Conservation (phyloP, 2,329 filamentous ascomycete genomes). For the Penicillium sp. region DNA sequence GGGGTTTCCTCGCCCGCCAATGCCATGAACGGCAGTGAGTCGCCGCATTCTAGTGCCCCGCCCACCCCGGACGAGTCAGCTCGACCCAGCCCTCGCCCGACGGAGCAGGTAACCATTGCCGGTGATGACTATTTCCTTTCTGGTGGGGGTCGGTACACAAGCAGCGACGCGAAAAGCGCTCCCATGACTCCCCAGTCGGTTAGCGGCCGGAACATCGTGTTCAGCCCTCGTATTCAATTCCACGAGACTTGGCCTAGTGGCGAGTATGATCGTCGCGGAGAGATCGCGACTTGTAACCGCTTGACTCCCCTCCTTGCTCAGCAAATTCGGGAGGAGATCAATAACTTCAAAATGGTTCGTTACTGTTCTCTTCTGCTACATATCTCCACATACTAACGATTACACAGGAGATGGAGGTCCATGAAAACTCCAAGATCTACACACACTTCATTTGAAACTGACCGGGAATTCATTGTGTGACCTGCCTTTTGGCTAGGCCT, state of each 20-base stretch:
- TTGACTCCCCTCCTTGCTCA: conserved; percentile 95
- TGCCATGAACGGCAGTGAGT: conserved; percentile 68
- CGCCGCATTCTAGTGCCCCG: conserved; percentile 79
- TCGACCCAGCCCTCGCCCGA: conserved; percentile 59
- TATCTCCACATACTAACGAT: conserved; percentile 40
- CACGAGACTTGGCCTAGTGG: conserved; percentile 94
- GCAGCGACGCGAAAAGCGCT: conserved; percentile 74
- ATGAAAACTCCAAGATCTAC: conserved; percentile 98
- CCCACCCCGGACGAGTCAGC: conserved; percentile 81
- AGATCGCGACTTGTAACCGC: conserved; percentile 96
- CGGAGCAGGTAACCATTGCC: conserved; percentile 70
- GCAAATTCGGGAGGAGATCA: conserved; percentile 99
- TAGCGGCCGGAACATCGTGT: conserved; percentile 59
- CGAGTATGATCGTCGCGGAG: conserved; percentile 93
- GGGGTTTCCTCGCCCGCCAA: conserved; percentile 68
- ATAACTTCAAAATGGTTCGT: conserved; percentile 97
- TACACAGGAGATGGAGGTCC: conserved; percentile 95
- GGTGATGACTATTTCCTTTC: conserved; percentile 90
- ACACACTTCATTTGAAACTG: conserved; percentile 93
- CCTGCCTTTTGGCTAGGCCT: conserved; percentile 11
- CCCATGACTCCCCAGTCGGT: conserved; percentile 68
- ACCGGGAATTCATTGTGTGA: conserved; percentile 27
- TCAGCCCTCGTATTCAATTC: conserved; percentile 91
- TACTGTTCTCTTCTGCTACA: not conserved
- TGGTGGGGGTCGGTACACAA: conserved; percentile 62